Conservation (phyloP, 164 flowering plant species). For the Macadamia tetraphylla region DNA sequence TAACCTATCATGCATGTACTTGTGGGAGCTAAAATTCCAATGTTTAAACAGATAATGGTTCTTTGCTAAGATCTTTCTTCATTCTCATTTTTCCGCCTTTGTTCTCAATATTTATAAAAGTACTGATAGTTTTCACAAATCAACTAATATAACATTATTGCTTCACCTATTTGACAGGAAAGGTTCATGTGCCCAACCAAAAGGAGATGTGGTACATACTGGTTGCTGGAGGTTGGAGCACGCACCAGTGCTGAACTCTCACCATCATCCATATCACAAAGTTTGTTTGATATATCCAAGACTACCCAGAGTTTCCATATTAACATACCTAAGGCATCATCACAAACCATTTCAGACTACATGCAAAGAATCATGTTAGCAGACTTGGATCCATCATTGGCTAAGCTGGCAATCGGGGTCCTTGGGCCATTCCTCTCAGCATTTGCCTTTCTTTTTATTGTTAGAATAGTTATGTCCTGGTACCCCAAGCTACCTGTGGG, state of each 20-base stretch:
- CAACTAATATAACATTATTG: no score
- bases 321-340: slow-evolving; percentile 1
- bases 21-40: no score
- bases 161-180: slow-evolving; percentile 7
- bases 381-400: slow-evolving; percentile 81
- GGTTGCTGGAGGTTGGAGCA: slow-evolving; percentile 6
- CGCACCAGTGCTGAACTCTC: slow-evolving; percentile 5
- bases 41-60: no score
- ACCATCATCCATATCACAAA: not conserved
- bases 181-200: not conserved
- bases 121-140: no score
- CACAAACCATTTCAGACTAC: slow-evolving; percentile 12
- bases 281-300: not conserved
- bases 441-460: slow-evolving; percentile 65
- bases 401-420: slow-evolving; percentile 62
- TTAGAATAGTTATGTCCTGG: slow-evolving; percentile 98
- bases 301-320: not conserved
- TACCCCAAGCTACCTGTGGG: slow-evolving; percentile 93
- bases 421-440: slow-evolving; percentile 81
- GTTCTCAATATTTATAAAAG: no score
- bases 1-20: no score
- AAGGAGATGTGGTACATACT: slow-evolving; percentile 13
- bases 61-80: no score
- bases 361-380: slow-evolving; percentile 29
- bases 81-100: no score